Conservation (phyloP, 345 rosid genomes). For the Salix arbutifolia region DNA sequence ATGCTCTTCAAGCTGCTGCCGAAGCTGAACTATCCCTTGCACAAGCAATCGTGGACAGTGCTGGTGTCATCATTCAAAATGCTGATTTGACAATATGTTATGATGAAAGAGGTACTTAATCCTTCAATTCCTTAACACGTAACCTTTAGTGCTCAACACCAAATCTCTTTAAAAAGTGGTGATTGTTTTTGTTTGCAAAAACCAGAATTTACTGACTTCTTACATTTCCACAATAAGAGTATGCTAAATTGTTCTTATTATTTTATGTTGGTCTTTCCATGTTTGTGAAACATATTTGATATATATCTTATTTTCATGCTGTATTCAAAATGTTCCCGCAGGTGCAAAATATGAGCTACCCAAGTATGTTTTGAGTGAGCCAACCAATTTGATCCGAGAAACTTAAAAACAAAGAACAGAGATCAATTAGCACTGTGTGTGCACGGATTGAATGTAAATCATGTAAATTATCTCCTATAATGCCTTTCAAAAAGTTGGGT, state of each 20-base stretch:
- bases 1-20: conserved; percentile 79
- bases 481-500: neutral
- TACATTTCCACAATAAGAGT: neutral
- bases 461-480: conserved; percentile 14
- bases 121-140: neutral
- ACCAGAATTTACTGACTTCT: neutral
- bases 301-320: neutral
- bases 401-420: neutral
- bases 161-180: neutral
- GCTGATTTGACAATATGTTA: conserved; percentile 75
- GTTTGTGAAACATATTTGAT: neutral
- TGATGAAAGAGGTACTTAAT: conserved; percentile 66
- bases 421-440: neutral
- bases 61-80: conserved; percentile 68
- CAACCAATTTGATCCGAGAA: conserved; percentile 61
- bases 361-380: conserved; percentile 71
- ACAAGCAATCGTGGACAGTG: conserved; percentile 73
- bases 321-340: conserved; percentile 27
- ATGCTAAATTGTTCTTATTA: neutral
- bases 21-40: conserved; percentile 59
- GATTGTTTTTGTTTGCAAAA: neutral
- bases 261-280: neutral
- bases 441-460: conserved; percentile 21
- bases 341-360: conserved; percentile 87
- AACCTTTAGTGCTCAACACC: neutral